Evolutionary conservation across 345 rosid species (phyloP).

Genomic region (Pistacia atlantica): DNA sequence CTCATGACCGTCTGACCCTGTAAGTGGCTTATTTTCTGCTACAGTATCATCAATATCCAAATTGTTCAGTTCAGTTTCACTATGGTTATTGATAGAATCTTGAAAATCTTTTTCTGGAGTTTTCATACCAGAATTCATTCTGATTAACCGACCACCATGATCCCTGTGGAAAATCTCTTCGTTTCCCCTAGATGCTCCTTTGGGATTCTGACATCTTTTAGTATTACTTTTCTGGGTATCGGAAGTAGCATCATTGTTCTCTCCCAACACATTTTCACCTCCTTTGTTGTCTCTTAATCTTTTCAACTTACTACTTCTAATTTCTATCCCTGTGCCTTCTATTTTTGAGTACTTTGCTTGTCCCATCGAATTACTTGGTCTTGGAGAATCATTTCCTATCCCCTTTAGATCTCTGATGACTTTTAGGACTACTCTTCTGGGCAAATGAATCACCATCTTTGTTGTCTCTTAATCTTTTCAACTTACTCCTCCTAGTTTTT

Average conservation of each 20-base stretch:
- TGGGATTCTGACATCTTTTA: conserved; percentile 23
- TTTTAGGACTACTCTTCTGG: conserved; percentile 14
- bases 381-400: background rate
- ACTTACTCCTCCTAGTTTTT: background rate
- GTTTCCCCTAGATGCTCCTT: conserved; percentile 7
- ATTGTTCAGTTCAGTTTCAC: conserved; percentile 14
- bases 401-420: conserved; percentile 14
- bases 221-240: background rate
- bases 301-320: background rate
- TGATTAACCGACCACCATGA: conserved; percentile 10
- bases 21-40: conserved; percentile 10
- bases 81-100: background rate
- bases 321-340: background rate
- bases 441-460: background rate
- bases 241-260: background rate
- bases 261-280: too few species aligned
- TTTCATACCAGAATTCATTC: conserved; percentile 1
- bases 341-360: background rate
- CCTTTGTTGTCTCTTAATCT: background rate
- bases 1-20: background rate
- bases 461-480: background rate
- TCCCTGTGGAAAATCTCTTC: background rate
- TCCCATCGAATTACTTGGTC: background rate
- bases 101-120: background rate
- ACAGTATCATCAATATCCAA: conserved; percentile 18